Evolutionary conservation across 768 basidiomycete genomes (phyloP).

Genomic region (Lactarius deliciosus): DNA sequence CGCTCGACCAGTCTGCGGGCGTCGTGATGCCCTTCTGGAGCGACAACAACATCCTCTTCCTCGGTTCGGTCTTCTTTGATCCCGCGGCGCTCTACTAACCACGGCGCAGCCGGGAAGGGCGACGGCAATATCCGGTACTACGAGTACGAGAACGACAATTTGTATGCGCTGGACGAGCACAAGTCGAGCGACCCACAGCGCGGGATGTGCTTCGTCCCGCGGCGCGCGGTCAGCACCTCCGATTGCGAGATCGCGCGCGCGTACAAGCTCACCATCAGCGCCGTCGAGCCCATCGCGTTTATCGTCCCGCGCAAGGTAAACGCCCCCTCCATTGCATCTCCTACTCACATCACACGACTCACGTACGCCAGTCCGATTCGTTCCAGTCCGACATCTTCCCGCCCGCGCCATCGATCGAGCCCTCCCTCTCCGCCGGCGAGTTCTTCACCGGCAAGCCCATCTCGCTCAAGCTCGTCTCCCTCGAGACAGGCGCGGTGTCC

Average conservation of each 20-base stretch:
- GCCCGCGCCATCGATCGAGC: conserved; percentile 78
- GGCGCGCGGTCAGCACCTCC: conserved; percentile 81
- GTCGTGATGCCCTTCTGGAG: conserved; percentile 98
- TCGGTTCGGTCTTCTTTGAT: conserved; percentile 39
- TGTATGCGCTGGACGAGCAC: conserved; percentile 78
- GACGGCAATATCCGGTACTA: conserved; percentile 99
- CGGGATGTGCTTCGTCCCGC: conserved; percentile 95
- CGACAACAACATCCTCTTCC: conserved; percentile 88
- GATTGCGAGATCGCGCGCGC: conserved; percentile 96
- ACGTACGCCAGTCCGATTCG: conserved; percentile 64
- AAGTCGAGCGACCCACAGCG: conserved; percentile 91
- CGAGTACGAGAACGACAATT: conserved; percentile 86
- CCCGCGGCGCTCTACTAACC: too few species aligned
- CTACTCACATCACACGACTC: background rate
- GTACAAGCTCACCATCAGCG: conserved; percentile 76
- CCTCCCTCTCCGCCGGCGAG: conserved; percentile 77
- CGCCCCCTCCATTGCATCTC: conserved; percentile 3
- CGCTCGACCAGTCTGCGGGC: conserved; percentile 87
- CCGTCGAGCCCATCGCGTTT: conserved; percentile 90
- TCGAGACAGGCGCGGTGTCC: conserved; percentile 63
- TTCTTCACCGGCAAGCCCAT: conserved; percentile 86
- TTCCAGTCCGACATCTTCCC: conserved; percentile 99
- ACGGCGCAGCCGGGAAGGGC: conserved; percentile 40
- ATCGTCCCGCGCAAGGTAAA: conserved; percentile 90
- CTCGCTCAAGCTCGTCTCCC: conserved; percentile 73